Evolutionary conservation across 495 filamentous ascomycete genomes (phyloP), one percentile per base, ranked within the genome.

Genomic region (Daldinia decipiens): DNA sequence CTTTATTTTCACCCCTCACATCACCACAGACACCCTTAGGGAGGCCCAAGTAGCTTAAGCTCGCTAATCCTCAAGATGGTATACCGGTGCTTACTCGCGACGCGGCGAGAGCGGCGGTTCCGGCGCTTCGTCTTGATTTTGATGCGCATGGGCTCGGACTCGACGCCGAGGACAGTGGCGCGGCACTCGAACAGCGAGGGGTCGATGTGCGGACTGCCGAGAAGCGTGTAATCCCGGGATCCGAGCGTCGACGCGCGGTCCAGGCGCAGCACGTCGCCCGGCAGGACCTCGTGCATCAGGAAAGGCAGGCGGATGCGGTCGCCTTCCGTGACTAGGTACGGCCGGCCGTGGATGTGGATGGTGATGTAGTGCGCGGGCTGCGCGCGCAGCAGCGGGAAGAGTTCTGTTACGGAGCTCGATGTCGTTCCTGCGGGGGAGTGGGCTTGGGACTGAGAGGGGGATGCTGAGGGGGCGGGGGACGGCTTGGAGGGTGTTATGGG

Each of bases 121-220:
- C 95, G 89, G 80, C 89, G 80, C 88, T 98, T 98, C 74, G 91
- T 98, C 91, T 98, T 98, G 85, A 93, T 87, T 82, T 92, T 91
- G 62, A 92, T 77, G 63, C 93, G 83, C 86, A 97, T 79, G 50
- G 96, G 96, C 86, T 98, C 95, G 34, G 85, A 81, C 80, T 98
- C 97, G 31, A 91, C 88, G 9, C 92, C 94, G 61, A 93, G 84
- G n/a, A 98, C 93, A 40, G 88, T 86, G 2, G 94, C 92, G 54
- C 94, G 86, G 79, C 93, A 97, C 78, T 91, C 89, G 72, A 93
- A 99, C 67, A 95, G 77, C 27, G 86, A 77, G 82, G 94, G 89
- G 79, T 98, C 92, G 55, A 98, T 78, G 77, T 89, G 92, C 21
- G 91, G 92, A 13, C 79, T 76, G 24, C 92, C 94, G 75, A 93